Base-by-base conservation (phyloP, 768 basidiomycete genomes). In the Filobasidium wieringae region DNA sequence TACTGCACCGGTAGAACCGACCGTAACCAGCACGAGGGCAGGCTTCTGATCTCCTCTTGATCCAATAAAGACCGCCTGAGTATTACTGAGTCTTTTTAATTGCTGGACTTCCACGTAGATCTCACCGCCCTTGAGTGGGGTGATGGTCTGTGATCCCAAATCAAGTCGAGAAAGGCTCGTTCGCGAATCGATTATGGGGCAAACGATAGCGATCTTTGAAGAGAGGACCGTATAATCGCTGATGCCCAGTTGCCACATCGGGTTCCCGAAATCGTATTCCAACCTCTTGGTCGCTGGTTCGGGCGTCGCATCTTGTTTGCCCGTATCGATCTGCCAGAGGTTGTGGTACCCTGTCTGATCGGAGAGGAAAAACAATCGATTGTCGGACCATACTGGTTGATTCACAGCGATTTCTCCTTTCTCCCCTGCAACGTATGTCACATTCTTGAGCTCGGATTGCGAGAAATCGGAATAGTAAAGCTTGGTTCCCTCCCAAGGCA, bases 401-500 rank as follows among this genome's bases (percentile, higher is more conserved):
- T 66, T 76, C 27, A 81, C 80, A 39, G 81, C 79, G 60, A 81
- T 73, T n/a, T 76, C 76, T 53, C 75, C 72, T 39, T 65, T 68
- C 62, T 79, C 74, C 17, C 84, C 83, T 0, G 82, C 82, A 14
- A 87, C 76, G 29, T 72, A 75, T 17, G 63, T 74, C 14, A 66
- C 55, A 60, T 79, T 77, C 54, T 67, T 57, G 30, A 81, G 47
- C 24, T 69, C 57, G 43, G 80, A 43, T 11, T 56, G 51, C 8
- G 4, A 51, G 7, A 40, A 30, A 33, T 60, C 36, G 0, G 79
- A 84, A 32, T 82, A 64, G 66, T 78, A 75, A 58, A 86, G 75
- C 63, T 80, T 73, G 0, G 78, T 75, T 2, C 82, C 83, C 64
- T 84, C 80, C 84, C 84, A 88, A 14, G 85, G 81, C 82, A 84